Evolutionary conservation across 2,329 filamentous ascomycete species (phyloP).

Genomic region (Cercospora sesami): DNA sequence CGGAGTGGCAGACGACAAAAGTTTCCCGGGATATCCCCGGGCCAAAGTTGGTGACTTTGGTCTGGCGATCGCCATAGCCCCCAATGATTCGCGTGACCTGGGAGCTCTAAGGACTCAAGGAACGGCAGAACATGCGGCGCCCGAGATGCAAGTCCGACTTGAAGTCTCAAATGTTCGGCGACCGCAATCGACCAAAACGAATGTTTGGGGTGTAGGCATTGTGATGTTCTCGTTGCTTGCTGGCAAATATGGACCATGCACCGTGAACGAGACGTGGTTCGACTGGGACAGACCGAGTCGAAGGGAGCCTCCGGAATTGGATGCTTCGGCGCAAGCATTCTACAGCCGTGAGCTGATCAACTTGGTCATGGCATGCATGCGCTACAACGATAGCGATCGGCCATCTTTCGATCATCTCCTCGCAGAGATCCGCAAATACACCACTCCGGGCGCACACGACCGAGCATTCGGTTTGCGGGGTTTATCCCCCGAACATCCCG

Average conservation of each 20-base stretch:
- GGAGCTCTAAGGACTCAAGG: not conserved
- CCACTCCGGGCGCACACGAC: not conserved
- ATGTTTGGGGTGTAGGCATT: constrained; percentile 24
- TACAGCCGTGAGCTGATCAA: constrained; percentile 12
- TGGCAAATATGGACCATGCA: constrained; percentile 1
- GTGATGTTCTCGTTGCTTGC: constrained; percentile 17
- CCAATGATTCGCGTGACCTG: not conserved
- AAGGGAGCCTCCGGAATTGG: not conserved
- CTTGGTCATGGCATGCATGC: constrained; percentile 12
- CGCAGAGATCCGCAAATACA: not conserved
- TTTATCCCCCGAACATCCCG: not conserved
- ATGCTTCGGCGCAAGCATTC: not conserved
- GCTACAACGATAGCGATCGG: constrained; percentile 6
- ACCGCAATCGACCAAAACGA: constrained; percentile 16
- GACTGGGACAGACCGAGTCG: not conserved
- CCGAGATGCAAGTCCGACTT: not conserved
- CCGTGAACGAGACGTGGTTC: not conserved
- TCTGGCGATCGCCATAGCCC: constrained; percentile 2
- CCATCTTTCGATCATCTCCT: constrained; percentile 15
- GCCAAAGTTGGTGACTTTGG: constrained; percentile 24
- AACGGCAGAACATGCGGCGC: not conserved
- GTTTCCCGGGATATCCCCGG: constrained; percentile 13
- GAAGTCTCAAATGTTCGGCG: not conserved
- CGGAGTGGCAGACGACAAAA: not conserved
- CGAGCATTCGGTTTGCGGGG: not conserved